These are phyloP conservation scores for Talaromyces sp. DNA, from an alignment of 2,329 filamentous ascomycete species.

Conservation along the genomic window DNA sequence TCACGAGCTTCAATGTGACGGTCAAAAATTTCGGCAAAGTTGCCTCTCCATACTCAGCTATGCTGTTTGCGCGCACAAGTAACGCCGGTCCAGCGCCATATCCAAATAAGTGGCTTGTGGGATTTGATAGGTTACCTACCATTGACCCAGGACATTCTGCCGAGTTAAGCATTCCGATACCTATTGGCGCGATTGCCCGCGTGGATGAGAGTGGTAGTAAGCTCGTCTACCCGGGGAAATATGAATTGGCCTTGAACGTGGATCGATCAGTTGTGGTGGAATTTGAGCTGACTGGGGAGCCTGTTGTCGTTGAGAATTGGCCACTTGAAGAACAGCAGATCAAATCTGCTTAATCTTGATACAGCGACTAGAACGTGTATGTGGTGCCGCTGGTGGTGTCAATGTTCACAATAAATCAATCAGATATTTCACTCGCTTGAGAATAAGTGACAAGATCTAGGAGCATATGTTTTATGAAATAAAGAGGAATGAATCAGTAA, in stretches of 20 bases:
- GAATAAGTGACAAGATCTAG: neutral
- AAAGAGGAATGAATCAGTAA: neutral
- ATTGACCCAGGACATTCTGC: constrained; percentile 21
- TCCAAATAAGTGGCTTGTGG: constrained; percentile 41
- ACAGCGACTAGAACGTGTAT: neutral
- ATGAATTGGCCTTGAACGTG: constrained; percentile 38
- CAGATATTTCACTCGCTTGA: neutral
- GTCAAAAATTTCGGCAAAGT: constrained; percentile 34
- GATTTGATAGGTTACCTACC: constrained; percentile 30
- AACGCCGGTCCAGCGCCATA: constrained; percentile 35
- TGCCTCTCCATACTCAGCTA: constrained; percentile 38
- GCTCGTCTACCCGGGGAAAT: constrained; percentile 39
- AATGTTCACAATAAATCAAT: neutral
- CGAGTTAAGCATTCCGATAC: constrained; percentile 30
- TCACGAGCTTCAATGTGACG: constrained; percentile 32
- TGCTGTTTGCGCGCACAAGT: constrained; percentile 35
- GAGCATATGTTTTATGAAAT: neutral
- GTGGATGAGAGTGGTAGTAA: constrained; percentile 34
- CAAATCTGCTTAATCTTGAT: neutral
- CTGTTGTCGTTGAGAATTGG: constrained; percentile 23
- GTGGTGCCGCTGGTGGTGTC: neutral
- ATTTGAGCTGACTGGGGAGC: constrained; percentile 31
- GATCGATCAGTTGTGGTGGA: constrained; percentile 30
- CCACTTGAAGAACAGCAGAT: neutral
- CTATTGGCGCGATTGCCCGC: constrained; percentile 35